Percentiles rank a stretch among this genome's conserved stretches.
Evolutionary conservation across 208 protist genomes (phyloP).

Genomic region (Crithidia thermophila): DNA sequence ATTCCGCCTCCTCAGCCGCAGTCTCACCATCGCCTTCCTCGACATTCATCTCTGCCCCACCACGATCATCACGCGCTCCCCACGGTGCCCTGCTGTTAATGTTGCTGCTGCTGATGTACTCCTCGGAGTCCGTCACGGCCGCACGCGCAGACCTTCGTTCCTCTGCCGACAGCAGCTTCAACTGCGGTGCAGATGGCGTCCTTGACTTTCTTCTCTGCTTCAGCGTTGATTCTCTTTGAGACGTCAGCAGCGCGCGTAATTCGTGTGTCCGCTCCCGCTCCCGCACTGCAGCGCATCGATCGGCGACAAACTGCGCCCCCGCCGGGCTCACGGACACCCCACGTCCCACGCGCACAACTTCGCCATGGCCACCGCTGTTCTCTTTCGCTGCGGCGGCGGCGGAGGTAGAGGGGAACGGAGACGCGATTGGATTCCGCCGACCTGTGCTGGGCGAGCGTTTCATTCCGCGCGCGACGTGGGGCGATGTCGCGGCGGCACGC

Average conservation of each 20-base stretch:
- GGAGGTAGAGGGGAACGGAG: background rate
- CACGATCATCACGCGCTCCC: background rate
- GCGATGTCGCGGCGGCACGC: background rate
- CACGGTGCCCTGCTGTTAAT: too few relatives aligned
- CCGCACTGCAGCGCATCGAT: constrained; percentile 21
- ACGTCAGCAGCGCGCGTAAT: constrained; percentile 6
- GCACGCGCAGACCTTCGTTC: too few relatives aligned
- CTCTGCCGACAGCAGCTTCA: too few relatives aligned
- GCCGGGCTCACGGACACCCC: too few relatives aligned
- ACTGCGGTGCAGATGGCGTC: too few relatives aligned
- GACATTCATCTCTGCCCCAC: background rate
- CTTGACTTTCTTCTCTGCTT: background rate
- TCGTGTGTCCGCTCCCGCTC: constrained; percentile 12
- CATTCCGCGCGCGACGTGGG: background rate
- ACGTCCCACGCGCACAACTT: too few relatives aligned
- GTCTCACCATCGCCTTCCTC: background rate
- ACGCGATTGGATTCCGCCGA: too few relatives aligned
- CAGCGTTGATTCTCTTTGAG: background rate
- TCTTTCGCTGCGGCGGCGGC: background rate
- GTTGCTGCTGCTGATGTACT: background rate
- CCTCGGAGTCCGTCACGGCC: too few relatives aligned
- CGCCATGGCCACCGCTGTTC: too few relatives aligned
- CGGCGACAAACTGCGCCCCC: background rate
- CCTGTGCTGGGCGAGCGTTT: too few relatives aligned
- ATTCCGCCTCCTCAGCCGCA: background rate